Base-by-base conservation (phyloP, 176 grass and related monocot genomes). In the Musa itinerans region DNA sequence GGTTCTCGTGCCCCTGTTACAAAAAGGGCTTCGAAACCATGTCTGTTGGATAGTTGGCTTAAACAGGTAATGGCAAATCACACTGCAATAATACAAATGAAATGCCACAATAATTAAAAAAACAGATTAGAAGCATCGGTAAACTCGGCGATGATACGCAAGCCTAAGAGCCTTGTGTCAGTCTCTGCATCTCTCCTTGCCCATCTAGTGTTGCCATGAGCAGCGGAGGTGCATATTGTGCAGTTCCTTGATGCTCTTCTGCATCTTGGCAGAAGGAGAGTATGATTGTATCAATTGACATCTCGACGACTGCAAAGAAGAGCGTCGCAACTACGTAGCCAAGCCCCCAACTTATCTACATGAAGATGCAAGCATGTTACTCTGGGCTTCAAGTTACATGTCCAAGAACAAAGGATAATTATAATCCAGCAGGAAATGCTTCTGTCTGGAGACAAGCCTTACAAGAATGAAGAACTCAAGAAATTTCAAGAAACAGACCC, bases 231-330 rank as follows among this genome's bases (percentile, higher is more conserved):
- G 86, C 90, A 10, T 91, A 94, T 61, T 94, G 95, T 16, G 95
- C 90, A 2, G 76, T 94, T 54, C 95, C 95, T 68, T 99, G 95
- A 74, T 99, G 86, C 78, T 99, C 95, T 75, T 99, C 95, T 0
- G 95, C 86, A 17, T 99, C 95, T 81, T 99, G 95, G 80, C 95
- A 99, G 86, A 99, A 99, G 0, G 95, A 99, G 49, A 99, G 90
- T 52, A 99, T 99, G 10, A 99, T 94, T 15, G 95, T 94, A 76
- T 99, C 95, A 25, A 99, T 86, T 2, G 95, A 99, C 95, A 99
- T 99, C 88, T 99, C 95, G 1, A 99, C 95, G 10, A 92, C 90
- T 1, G 80, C 88, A 49, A 99, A 99, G 86, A 99, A 99, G 67
- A 99, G 88, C 78, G 87, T 94, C 43, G 90, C 95, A 0, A 94